phyloP scores from a whole-genome alignment of 371 early-diverging fungal species.

The Apophysomyces ossiformis region DNA sequence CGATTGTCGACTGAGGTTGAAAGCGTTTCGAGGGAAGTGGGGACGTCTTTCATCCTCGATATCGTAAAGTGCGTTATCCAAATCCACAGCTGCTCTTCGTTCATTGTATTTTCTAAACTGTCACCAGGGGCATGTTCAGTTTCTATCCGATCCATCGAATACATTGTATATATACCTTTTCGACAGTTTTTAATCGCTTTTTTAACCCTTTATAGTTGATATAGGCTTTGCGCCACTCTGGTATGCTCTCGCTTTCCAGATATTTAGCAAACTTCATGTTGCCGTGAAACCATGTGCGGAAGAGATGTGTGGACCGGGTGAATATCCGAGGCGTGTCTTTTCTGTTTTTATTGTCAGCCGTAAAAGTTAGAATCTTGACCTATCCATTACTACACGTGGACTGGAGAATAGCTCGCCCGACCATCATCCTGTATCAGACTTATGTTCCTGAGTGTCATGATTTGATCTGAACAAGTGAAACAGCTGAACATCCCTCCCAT shows the following conservation, averaged over 20 bases:
- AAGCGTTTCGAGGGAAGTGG: constrained; percentile 7
- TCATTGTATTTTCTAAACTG: constrained; percentile 29
- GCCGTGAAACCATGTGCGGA: not conserved
- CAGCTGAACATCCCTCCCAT: constrained; percentile 1
- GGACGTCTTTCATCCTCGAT: constrained; percentile 21
- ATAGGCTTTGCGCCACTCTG: constrained; percentile 86
- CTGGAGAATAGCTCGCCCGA: not conserved
- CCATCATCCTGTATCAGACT: constrained; percentile 9
- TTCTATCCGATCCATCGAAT: not conserved
- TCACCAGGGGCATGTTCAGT: constrained; percentile 7
- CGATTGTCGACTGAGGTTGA: constrained; percentile 17
- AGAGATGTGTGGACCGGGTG: constrained; percentile 8
- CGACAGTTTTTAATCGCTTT: constrained; percentile 65
- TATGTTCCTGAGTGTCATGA: not conserved
- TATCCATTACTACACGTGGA: constrained; percentile 22
- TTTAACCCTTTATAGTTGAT: constrained; percentile 76
- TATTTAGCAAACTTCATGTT: constrained; percentile 85
- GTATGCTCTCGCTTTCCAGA: constrained; percentile 75
- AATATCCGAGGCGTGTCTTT: constrained; percentile 11
- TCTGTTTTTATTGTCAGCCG: constrained; percentile 15
- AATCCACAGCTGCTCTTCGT: constrained; percentile 29
- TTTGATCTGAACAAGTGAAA: not conserved
- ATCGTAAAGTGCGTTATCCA: constrained; percentile 27
- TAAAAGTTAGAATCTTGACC: constrained; percentile 13
- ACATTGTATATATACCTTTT: constrained; percentile 34